Base-by-base conservation (phyloP, 2,329 filamentous ascomycete species). In the Knufia fluminis region DNA sequence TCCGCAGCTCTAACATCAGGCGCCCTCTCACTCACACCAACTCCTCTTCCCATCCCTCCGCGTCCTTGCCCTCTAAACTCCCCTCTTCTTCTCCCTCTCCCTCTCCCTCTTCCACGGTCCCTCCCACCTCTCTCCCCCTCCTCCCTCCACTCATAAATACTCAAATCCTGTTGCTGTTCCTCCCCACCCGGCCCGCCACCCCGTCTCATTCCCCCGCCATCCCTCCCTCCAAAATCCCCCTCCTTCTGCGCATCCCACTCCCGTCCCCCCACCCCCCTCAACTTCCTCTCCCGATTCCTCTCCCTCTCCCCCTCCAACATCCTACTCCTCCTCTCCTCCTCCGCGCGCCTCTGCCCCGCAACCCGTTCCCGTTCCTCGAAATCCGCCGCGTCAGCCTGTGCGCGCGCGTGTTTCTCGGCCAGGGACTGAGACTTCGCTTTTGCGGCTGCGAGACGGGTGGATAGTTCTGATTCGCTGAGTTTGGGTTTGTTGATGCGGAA, bases 311-410 rank as follows among this genome's bases (percentile, higher is more conserved):
- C 72, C 64, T 80, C 78, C 78, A 82, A 80, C 48, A 74, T 72
- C 51, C 74, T 74, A 28, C 78, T 64, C 51, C 79, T 74, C 49
- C 62, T 63, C 3, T 57, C 57, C 51, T 72, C 71, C 57, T 81
- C 74, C 23, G 66, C 68, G 49, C 75, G 68, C 49, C 78, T 73
- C 56, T 74, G 70, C 42, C 73, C 73, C 0, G 78, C 75, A 8
- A 78, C 66, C 28, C 76, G 75, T 60, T 85, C 81, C n/a, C 80
- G 73, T 50, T 80, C 73, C 36, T 79, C 72, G 61, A 82, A 84
- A 0, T 74, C 76, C 2, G 79, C 79, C 48, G 77, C 74, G 56
- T 85, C 82, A n/a, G 79, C 79, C 66, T 84, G 78, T n/a, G 80
- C 79, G 22, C 79, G 73, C 1, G 76, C 77, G 60, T 85, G 79